Evolutionary conservation across 257 asterid species (phyloP), one percentile per base, ranked within the genome.

Genomic region (Handroanthus guayacan): DNA sequence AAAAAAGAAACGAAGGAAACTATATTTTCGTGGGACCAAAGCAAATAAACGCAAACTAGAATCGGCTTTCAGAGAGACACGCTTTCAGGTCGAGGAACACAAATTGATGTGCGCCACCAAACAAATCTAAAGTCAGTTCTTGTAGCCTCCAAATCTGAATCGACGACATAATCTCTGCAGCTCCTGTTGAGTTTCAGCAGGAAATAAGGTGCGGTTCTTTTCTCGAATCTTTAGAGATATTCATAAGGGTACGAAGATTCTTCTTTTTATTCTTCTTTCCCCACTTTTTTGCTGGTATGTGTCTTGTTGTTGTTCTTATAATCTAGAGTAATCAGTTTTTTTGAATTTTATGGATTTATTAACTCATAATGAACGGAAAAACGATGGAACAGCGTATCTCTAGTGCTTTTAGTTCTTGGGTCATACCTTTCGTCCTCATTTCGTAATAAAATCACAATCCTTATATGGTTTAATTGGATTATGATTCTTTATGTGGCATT

Each of bases 31-130:
- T 17, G 13, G 39, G 75, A 56, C 41, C 20, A 38, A 56, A 9
- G 17, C 13, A n/a, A 55, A 56, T 58, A 58, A 39, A 38, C n/a
- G 9, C 50, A n/a, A 64, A 50, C 75, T 14, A 50, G 62, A 51
- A 70, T 64, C 52, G 64, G 60, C 14, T 50, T 7, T 69, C 14
- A 36, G 14, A n/a, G 36, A 3, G 51, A 55, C 55, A 71, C 75
- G 75, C 20, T 71, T 70, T 71, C 39, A 37, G 56, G 11, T 54
- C 20, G 14, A 12, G 17, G 34, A 54, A 10, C 51, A 5, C 72
- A 13, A 3, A 12, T 56, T 20, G n/a, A 17, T 3, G 56, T 45
- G 38, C 63, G 11, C 5, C 14, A 3, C n/a, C 54, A 5, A 64
- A 16, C 56, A n/a, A 14, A 66, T 66, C 17, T 41, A 66, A 8